phyloP scores from a whole-genome alignment of 2,329 filamentous ascomycete genomes.

The Talaromyces islandicus region DNA sequence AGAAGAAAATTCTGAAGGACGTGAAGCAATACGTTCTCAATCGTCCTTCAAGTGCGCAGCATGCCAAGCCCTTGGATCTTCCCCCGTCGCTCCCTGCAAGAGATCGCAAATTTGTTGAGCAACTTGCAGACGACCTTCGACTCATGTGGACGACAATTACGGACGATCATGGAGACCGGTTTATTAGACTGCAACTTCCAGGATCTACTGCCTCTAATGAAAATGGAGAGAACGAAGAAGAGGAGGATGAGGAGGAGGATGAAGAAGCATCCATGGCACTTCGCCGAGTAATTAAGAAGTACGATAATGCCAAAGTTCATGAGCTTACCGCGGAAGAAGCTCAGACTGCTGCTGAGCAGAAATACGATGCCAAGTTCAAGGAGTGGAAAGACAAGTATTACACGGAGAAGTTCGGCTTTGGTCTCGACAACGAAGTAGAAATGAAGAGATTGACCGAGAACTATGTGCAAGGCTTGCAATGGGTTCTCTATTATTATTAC shows the following conservation, averaged over 20 bases:
- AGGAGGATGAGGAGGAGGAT: conserved; percentile 68
- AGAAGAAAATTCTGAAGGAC: conserved; percentile 74
- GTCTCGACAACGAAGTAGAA: conserved; percentile 71
- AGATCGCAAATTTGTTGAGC: conserved; percentile 89
- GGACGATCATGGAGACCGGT: conserved; percentile 60
- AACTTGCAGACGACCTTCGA: conserved; percentile 66
- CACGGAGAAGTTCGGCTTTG: conserved; percentile 83
- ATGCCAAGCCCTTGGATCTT: conserved; percentile 60
- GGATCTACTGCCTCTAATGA: conserved; percentile 39
- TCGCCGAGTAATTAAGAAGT: conserved; percentile 77
- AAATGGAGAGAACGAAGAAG: conserved; percentile 40
- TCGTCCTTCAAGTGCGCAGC: conserved; percentile 48
- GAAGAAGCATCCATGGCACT: conserved; percentile 80
- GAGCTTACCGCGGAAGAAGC: conserved; percentile 75
- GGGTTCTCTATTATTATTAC: conserved; percentile 98
- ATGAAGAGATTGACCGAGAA: conserved; percentile 82
- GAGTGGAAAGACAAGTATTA: conserved; percentile 97
- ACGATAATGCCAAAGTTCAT: conserved; percentile 81
- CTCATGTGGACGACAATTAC: conserved; percentile 60
- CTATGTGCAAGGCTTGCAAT: conserved; percentile 94
- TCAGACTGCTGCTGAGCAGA: conserved; percentile 69
- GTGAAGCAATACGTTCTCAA: conserved; percentile 78
- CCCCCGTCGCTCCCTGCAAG: conserved; percentile 67
- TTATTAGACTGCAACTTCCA: conserved; percentile 59
- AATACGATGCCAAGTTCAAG: conserved; percentile 85